Percentiles rank a stretch among this genome's conserved stretches.
phyloP scores from a whole-genome alignment of 148 eudicot species.

The Tetragonia tetragonoides region DNA sequence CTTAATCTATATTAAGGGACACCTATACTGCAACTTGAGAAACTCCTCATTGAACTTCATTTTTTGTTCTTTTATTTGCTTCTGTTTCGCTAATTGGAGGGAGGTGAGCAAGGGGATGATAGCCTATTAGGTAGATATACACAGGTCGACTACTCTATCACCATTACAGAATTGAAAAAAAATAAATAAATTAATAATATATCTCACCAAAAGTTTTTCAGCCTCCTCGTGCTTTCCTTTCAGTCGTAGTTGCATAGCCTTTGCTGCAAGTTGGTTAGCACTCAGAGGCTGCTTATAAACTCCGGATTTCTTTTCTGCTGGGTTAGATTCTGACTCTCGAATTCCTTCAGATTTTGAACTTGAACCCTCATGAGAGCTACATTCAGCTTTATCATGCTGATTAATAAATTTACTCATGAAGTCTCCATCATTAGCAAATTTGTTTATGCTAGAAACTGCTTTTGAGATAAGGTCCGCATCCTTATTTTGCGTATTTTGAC shows the following conservation, averaged over 20 bases:
- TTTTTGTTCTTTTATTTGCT: not conserved
- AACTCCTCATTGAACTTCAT: not conserved
- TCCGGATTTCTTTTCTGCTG: constrained; percentile 22
- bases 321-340: constrained; percentile 28
- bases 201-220: constrained; percentile 69
- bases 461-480: constrained; percentile 60
- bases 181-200: not conserved
- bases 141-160: too few relatives aligned
- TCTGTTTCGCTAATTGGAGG: not conserved
- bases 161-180: too few relatives aligned
- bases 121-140: too few relatives aligned
- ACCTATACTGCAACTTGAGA: too few relatives aligned
- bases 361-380: constrained; percentile 27
- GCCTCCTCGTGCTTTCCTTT: constrained; percentile 94
- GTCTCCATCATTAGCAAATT: constrained; percentile 76
- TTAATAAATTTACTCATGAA: constrained; percentile 48
- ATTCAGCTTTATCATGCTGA: constrained; percentile 35
- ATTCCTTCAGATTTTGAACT: constrained; percentile 29
- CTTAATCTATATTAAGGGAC: too few relatives aligned
- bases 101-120: not conserved
- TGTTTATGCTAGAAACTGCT: constrained; percentile 75
- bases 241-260: constrained; percentile 87
- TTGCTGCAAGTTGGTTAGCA: constrained; percentile 92
- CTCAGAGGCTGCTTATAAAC: constrained; percentile 55
- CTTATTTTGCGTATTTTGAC: constrained; percentile 40